Percentiles rank a stretch among this genome's conserved stretches.
phyloP scores from a whole-genome alignment of 1,139 yeast genomes.

The Yamadazyma sp. region DNA sequence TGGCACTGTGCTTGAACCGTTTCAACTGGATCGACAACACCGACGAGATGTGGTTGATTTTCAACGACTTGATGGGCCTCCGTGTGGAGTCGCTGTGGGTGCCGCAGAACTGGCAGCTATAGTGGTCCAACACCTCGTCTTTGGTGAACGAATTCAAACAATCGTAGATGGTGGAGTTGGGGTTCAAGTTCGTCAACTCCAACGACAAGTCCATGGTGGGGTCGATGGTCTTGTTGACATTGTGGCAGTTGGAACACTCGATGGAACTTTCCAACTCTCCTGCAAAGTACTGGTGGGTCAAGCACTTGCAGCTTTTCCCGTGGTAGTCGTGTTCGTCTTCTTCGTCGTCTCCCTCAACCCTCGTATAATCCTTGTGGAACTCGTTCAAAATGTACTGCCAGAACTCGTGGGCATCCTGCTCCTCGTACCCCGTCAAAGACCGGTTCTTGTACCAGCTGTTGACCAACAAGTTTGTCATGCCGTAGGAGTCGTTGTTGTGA shows the following conservation, averaged over 20 bases:
- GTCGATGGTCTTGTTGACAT: constrained; percentile 69
- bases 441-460: constrained; percentile 85
- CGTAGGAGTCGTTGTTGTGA: constrained; percentile 61
- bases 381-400: constrained; percentile 89
- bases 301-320: constrained; percentile 58
- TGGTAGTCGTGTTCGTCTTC: constrained; percentile 8
- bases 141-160: constrained; percentile 78
- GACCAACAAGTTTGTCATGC: constrained; percentile 67
- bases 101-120: constrained; percentile 67
- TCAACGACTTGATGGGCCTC: constrained; percentile 68
- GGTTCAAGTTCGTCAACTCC: constrained; percentile 49
- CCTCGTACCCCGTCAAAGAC: constrained; percentile 89
- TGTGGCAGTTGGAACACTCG: constrained; percentile 67
- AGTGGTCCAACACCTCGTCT: constrained; percentile 74
- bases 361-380: constrained; percentile 57
- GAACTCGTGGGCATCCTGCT: constrained; percentile 98
- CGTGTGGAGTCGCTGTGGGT: constrained; percentile 38
- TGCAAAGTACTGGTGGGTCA: constrained; percentile 89
- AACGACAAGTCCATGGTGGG: constrained; percentile 89
- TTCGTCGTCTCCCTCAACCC: constrained; percentile 11
- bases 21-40: constrained; percentile 83
- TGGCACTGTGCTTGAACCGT: constrained; percentile 73
- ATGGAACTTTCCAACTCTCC: constrained; percentile 93
- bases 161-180: constrained; percentile 44
- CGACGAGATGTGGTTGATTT: constrained; percentile 68